phyloP scores from a whole-genome alignment of 805 yeast genomes.

The Candida lessepsii region DNA sequence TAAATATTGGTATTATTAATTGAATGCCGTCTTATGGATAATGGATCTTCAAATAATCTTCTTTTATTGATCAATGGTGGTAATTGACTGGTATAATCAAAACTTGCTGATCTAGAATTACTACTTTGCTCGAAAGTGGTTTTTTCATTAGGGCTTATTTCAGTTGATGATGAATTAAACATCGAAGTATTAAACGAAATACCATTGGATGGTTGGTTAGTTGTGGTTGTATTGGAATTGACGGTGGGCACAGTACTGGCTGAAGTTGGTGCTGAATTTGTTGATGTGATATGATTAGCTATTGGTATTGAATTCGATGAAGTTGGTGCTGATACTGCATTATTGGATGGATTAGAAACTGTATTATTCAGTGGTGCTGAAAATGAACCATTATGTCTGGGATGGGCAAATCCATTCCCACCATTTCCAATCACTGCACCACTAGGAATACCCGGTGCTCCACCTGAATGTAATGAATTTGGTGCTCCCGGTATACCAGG shows the following conservation, averaged over 20 bases:
- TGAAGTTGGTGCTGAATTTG: background rate
- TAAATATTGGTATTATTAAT: constrained; percentile 21
- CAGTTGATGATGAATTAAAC: constrained; percentile 19
- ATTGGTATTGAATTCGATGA: background rate
- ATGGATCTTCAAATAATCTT: constrained; percentile 27
- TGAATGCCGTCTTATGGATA: constrained; percentile 23
- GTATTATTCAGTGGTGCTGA: background rate
- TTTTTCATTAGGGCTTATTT: constrained; percentile 2
- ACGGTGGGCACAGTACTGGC: background rate
- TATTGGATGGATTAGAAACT: background rate
- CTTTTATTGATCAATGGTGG: constrained; percentile 26
- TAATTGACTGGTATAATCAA: constrained; percentile 20
- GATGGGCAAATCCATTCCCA: background rate
- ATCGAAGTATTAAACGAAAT: constrained; percentile 44
- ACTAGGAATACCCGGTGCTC: no score
- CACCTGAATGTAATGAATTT: background rate
- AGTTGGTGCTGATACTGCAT: background rate
- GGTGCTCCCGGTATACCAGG: background rate
- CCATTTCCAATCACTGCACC: background rate
- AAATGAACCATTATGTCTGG: background rate
- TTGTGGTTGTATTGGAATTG: constrained; percentile 18
- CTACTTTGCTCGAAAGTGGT: background rate
- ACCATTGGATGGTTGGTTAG: background rate
- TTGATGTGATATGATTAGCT: background rate
- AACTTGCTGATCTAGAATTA: constrained; percentile 24